Conservation (phyloP, 176 grass and related monocot species). For the Hordeum vulgare region DNA sequence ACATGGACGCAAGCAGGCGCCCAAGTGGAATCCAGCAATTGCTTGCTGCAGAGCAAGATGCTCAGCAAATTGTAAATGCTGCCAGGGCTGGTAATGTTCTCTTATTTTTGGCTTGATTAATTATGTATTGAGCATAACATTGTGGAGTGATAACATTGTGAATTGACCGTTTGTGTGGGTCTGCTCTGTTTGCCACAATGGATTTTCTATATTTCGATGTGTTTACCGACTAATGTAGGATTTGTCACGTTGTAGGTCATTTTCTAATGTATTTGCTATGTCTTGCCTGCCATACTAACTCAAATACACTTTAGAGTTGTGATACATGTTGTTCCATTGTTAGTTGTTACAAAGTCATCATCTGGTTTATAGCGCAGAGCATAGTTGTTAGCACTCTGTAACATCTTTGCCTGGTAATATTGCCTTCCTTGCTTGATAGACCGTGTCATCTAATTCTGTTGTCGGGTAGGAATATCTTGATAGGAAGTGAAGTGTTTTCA, state of each 20-base stretch:
- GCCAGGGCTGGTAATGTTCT: conserved; percentile 55
- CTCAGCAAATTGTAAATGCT: conserved; percentile 76
- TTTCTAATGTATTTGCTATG: neutral
- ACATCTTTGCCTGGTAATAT: neutral
- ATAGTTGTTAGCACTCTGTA: neutral
- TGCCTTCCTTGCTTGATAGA: neutral
- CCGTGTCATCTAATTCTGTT: neutral
- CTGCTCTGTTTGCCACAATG: neutral
- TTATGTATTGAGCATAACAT: neutral
- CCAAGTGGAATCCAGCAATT: conserved; percentile 89
- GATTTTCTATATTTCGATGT: neutral
- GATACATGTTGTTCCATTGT: neutral
- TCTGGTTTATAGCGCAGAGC: neutral
- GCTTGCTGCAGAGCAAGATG: conserved; percentile 86
- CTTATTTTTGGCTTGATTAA: neutral
- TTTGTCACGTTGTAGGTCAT: neutral
- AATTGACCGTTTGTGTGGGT: neutral
- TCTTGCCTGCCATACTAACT: neutral
- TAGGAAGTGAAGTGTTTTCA: neutral
- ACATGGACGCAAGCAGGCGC: conserved; percentile 68
- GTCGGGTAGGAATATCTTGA: neutral
- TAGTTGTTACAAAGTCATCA: neutral
- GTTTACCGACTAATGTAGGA: neutral
- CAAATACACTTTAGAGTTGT: neutral
- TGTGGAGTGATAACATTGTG: neutral